These are phyloP conservation scores for Neoascochyta sp. DNA, from an alignment of 2,329 filamentous ascomycete genomes.

Conservation along the genomic window DNA sequence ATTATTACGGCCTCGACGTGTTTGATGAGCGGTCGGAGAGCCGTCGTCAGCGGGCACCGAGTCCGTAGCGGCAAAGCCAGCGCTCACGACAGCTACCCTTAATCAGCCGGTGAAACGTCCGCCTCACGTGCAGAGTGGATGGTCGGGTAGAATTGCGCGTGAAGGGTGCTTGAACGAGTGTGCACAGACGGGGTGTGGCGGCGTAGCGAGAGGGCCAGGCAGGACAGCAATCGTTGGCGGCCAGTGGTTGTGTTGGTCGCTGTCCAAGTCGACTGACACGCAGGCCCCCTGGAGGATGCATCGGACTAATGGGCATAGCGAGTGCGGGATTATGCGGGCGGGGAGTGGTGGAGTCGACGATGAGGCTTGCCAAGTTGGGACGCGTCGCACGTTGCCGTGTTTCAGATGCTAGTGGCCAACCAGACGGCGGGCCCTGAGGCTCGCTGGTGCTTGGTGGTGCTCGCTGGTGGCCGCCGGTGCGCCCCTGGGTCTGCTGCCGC, in stretches of 20 bases:
- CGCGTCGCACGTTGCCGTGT: constrained; percentile 12
- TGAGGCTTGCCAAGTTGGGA: constrained; percentile 11
- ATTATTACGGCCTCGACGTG: too few relatives aligned
- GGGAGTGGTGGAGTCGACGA: constrained; percentile 8
- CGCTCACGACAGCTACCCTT: too few relatives aligned
- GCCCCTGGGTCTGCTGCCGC: background rate
- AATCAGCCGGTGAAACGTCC: too few relatives aligned
- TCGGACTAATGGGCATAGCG: too few relatives aligned
- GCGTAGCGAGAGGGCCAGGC: constrained; percentile 10
- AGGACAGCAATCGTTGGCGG: constrained; percentile 10
- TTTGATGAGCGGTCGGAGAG: too few relatives aligned
- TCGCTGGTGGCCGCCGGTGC: background rate
- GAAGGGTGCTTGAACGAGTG: too few relatives aligned
- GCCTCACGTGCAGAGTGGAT: too few relatives aligned
- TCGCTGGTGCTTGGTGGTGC: too few relatives aligned
- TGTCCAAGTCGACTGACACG: constrained; percentile 12
- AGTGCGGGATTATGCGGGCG: constrained; percentile 16
- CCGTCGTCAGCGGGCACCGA: too few relatives aligned
- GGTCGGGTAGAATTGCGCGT: too few relatives aligned
- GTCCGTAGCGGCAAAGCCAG: too few relatives aligned
- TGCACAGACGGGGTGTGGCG: too few relatives aligned
- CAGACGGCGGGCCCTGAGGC: constrained; percentile 6
- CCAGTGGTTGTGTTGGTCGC: constrained; percentile 8
- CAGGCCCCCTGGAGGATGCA: constrained; percentile 11
- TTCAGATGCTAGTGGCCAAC: constrained; percentile 18